phyloP scores from a whole-genome alignment of 176 grass and related monocot species.

The Dendrocalamus sinicus region DNA sequence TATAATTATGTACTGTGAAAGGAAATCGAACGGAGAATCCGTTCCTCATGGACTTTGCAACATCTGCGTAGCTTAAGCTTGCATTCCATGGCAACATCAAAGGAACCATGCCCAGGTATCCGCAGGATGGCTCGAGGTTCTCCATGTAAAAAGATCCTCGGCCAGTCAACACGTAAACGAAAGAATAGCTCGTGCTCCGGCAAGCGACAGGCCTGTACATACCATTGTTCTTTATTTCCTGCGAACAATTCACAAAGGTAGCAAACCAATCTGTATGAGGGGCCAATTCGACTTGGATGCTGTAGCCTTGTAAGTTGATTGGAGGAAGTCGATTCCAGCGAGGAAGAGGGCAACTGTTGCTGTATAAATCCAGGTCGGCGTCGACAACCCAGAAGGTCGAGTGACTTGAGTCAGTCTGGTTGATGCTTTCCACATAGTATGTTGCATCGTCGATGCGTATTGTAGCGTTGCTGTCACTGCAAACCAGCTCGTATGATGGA shows the following conservation, averaged over 20 bases:
- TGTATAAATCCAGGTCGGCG: neutral
- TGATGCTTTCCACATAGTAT: slow-evolving; percentile 38
- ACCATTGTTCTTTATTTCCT: neutral
- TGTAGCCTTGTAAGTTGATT: too few relatives aligned
- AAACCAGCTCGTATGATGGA: slow-evolving; percentile 3
- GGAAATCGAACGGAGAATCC: slow-evolving; percentile 22
- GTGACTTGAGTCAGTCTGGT: neutral
- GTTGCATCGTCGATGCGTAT: neutral
- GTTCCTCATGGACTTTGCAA: neutral
- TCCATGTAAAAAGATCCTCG: accelerated
- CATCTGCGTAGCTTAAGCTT: slow-evolving; percentile 20
- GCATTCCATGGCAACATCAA: neutral
- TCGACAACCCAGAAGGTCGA: slow-evolving; percentile 36
- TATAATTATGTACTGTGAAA: neutral
- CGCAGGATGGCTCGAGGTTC: slow-evolving; percentile 36
- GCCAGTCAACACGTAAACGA: slow-evolving; percentile 26
- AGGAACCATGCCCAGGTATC: slow-evolving; percentile 34
- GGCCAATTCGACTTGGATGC: accelerated
- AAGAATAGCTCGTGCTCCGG: slow-evolving; percentile 10
- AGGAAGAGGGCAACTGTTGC: slow-evolving; percentile 18
- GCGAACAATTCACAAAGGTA: slow-evolving; percentile 43
- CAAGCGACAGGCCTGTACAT: slow-evolving; percentile 19
- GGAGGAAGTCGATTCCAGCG: neutral
- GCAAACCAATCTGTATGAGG: accelerated
- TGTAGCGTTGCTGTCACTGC: slow-evolving; percentile 1